Conservation (phyloP, 129 eudicot species). For the Flaveria ramosissima region DNA sequence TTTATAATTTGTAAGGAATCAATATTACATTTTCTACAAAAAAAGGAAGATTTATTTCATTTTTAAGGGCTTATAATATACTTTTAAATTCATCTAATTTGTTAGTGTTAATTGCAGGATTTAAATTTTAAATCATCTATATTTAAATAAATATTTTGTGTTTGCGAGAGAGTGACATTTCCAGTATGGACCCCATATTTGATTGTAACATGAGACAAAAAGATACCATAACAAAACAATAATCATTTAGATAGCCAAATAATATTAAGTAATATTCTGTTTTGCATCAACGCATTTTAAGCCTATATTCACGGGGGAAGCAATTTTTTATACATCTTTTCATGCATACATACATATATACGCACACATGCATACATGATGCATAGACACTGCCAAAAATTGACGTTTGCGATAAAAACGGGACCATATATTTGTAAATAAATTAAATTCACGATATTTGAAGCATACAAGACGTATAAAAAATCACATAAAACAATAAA, state of each 20-base stretch:
- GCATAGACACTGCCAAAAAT: slow-evolving; percentile 7
- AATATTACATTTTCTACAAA: neutral
- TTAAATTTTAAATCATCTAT: no score
- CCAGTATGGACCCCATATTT: slow-evolving; percentile 18
- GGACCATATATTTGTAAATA: slow-evolving; percentile 28
- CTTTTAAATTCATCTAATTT: no score
- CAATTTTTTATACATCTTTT: slow-evolving; percentile 17
- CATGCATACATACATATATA: slow-evolving; percentile 2
- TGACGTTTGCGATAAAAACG: slow-evolving; percentile 8
- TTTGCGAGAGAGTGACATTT: slow-evolving; percentile 9
- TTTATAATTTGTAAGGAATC: neutral
- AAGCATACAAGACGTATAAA: neutral
- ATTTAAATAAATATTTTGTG: no score
- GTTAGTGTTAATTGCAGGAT: no score
- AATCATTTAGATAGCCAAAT: slow-evolving; percentile 9
- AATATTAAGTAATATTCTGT: slow-evolving; percentile 17
- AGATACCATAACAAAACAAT: slow-evolving; percentile 28
- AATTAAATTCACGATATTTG: slow-evolving; percentile 16
- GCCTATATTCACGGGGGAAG: slow-evolving; percentile 41
- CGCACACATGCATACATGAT: neutral
- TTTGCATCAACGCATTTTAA: slow-evolving; percentile 26
- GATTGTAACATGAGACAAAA: slow-evolving; percentile 29
- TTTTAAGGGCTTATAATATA: no score
- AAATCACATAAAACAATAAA: neutral
- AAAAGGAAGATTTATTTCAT: neutral